Evolutionary conservation across 371 early-diverging fungal genomes (phyloP).

Genomic region (Syncephalastrum sp.): DNA sequence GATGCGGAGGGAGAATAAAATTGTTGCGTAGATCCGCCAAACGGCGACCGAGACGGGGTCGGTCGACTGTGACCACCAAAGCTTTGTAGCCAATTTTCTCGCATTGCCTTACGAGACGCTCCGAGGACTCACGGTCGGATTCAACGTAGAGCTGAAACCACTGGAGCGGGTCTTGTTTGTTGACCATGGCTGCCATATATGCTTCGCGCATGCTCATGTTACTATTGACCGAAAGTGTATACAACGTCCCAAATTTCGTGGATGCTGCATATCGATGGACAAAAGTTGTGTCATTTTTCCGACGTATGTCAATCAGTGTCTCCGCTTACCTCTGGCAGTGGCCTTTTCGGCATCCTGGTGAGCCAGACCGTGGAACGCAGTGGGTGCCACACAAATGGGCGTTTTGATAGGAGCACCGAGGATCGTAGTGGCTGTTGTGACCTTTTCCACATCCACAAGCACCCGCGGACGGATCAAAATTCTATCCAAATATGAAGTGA

Average conservation of each 20-base stretch:
- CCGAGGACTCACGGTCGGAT: conserved; percentile 53
- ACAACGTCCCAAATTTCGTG: conserved; percentile 31
- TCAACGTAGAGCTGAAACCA: conserved; percentile 83
- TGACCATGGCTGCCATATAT: conserved; percentile 16
- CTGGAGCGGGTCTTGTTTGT: conserved; percentile 41
- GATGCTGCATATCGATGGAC: conserved; percentile 11
- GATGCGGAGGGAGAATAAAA: conserved; percentile 44
- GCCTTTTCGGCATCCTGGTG: conserved; percentile 61
- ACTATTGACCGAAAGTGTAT: conserved; percentile 51
- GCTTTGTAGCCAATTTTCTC: conserved; percentile 66
- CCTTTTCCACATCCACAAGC: conserved; percentile 24
- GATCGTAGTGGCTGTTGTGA: conserved; percentile 17
- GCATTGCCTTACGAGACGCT: conserved; percentile 54
- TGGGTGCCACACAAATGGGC: conserved; percentile 31
- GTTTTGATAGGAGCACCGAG: conserved; percentile 20
- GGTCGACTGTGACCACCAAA: conserved; percentile 74
- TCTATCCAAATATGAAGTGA: neutral
- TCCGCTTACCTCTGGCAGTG: conserved; percentile 34
- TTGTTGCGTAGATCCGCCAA: conserved; percentile 48
- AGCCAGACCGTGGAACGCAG: conserved; percentile 57
- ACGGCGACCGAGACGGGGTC: conserved; percentile 69
- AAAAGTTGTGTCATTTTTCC: neutral
- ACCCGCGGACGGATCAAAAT: conserved; percentile 24
- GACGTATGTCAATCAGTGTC: neutral
- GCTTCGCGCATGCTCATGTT: conserved; percentile 55